These are phyloP conservation scores for Phaeosphaeria sp. DNA, from an alignment of 2,329 filamentous ascomycete genomes.

Conservation along the genomic window DNA sequence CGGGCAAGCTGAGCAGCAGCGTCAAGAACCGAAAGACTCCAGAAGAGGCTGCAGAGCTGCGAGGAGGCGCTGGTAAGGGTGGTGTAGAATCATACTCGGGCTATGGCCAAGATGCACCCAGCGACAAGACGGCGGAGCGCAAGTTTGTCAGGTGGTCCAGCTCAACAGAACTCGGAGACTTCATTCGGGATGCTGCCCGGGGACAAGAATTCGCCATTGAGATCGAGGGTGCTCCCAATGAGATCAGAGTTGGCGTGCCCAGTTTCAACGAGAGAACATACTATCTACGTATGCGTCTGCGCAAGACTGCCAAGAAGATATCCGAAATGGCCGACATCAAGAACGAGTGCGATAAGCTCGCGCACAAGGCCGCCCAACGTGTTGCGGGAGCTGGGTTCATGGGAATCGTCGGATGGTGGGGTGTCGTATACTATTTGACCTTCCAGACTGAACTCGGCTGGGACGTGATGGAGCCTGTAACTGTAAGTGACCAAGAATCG, in stretches of 20 bases:
- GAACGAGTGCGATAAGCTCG: slow-evolving; percentile 78
- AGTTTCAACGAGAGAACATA: slow-evolving; percentile 91
- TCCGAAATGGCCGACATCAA: slow-evolving; percentile 76
- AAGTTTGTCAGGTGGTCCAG: slow-evolving; percentile 87
- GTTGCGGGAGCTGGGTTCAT: slow-evolving; percentile 82
- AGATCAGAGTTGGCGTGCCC: slow-evolving; percentile 81
- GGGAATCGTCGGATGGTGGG: slow-evolving; percentile 79
- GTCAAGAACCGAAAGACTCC: slow-evolving; percentile 32
- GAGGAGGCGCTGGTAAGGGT: slow-evolving; percentile 60
- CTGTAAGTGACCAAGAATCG: slow-evolving; percentile 49
- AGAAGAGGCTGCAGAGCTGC: slow-evolving; percentile 45
- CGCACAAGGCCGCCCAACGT: slow-evolving; percentile 77
- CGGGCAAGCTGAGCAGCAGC: slow-evolving; percentile 48
- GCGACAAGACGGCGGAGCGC: slow-evolving; percentile 53
- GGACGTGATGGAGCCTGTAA: slow-evolving; percentile 91
- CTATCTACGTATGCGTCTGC: slow-evolving; percentile 79
- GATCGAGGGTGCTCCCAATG: slow-evolving; percentile 72
- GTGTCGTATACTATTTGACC: slow-evolving; percentile 72
- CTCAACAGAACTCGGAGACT: slow-evolving; percentile 90
- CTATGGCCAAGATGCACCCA: slow-evolving; percentile 65
- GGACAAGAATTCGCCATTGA: slow-evolving; percentile 84
- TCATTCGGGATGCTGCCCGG: slow-evolving; percentile 86
- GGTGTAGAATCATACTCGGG: slow-evolving; percentile 76
- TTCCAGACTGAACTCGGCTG: slow-evolving; percentile 80
- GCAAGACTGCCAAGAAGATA: slow-evolving; percentile 74